Percentiles rank a stretch among this genome's conserved stretches.
Evolutionary conservation across 495 filamentous ascomycete species (phyloP).

Genomic region (Lineolata rhizophorae): DNA sequence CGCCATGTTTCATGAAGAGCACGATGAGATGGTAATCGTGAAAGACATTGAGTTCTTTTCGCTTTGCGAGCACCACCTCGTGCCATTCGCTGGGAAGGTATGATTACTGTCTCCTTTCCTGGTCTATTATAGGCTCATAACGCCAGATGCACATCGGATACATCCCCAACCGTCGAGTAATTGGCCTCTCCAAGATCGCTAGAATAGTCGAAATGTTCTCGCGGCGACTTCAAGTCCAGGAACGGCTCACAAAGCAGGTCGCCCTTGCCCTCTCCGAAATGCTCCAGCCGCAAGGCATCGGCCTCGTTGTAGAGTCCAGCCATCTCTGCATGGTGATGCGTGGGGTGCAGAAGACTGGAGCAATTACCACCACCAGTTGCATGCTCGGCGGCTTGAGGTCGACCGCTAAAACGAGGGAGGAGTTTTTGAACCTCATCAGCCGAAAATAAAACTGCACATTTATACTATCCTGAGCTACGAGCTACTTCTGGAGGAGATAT

Average conservation of each 20-base stretch:
- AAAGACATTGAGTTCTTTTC: constrained; percentile 94
- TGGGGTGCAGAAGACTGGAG: constrained; percentile 73
- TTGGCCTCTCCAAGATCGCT: constrained; percentile 87
- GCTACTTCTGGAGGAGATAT: too few relatives aligned
- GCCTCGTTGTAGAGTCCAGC: constrained; percentile 88
- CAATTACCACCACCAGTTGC: constrained; percentile 81
- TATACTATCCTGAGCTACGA: constrained; percentile 4
- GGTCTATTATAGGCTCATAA: constrained; percentile 1
- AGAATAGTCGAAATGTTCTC: constrained; percentile 95
- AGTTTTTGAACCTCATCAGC: constrained; percentile 2
- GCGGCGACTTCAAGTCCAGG: constrained; percentile 80
- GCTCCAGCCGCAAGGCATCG: constrained; percentile 76
- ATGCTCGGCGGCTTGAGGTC: constrained; percentile 86
- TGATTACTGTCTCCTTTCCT: constrained; percentile 2
- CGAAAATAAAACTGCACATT: constrained; percentile 2
- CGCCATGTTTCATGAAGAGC: constrained; percentile 89
- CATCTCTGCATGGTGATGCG: constrained; percentile 99
- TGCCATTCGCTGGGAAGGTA: constrained; percentile 88
- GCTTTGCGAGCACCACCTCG: constrained; percentile 92
- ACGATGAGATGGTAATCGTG: constrained; percentile 92
- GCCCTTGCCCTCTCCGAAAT: constrained; percentile 84
- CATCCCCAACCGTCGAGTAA: constrained; percentile 69
- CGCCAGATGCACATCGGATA: constrained; percentile 99
- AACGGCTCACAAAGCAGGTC: constrained; percentile 91
- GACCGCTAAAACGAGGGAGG: constrained; percentile 32